These are phyloP conservation scores for Fomitopsis schrenkii DNA, from an alignment of 1,284 basidiomycete genomes.

Conservation along the genomic window DNA sequence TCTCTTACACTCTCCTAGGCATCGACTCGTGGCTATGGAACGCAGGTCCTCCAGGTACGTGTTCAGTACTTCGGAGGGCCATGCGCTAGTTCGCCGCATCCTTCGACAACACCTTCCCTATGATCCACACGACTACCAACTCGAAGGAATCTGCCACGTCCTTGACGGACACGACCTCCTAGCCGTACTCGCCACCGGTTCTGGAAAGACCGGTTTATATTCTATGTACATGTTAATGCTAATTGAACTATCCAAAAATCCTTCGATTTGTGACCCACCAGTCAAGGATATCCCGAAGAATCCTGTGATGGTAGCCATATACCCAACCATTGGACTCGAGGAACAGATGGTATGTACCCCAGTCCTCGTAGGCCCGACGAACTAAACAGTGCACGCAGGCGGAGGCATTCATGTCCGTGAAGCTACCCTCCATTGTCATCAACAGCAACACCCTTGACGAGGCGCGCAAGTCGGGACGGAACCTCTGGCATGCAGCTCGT, in stretches of 20 bases:
- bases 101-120: not conserved
- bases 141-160: not conserved
- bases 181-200: not conserved
- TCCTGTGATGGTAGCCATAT: conserved; percentile 7
- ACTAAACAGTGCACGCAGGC: not conserved
- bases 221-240: not conserved
- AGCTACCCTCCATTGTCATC: not conserved
- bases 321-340: not conserved
- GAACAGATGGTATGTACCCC: not conserved
- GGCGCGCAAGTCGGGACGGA: not conserved
- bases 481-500: not conserved
- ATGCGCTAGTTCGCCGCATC: too few relatives aligned
- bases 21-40: too few relatives aligned
- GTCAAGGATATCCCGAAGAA: not conserved
- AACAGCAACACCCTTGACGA: not conserved
- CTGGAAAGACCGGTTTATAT: not conserved
- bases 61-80: too few relatives aligned
- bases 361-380: too few relatives aligned
- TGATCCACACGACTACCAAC: conserved; percentile 11
- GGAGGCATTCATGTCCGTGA: not conserved
- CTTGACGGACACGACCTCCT: not conserved
- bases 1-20: too few relatives aligned
- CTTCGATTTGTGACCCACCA: too few relatives aligned
- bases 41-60: too few relatives aligned
- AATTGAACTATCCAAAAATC: too few relatives aligned